phyloP scores from a whole-genome alignment of 2,329 filamentous ascomycete species.

The Rachicladosporium sp. region DNA sequence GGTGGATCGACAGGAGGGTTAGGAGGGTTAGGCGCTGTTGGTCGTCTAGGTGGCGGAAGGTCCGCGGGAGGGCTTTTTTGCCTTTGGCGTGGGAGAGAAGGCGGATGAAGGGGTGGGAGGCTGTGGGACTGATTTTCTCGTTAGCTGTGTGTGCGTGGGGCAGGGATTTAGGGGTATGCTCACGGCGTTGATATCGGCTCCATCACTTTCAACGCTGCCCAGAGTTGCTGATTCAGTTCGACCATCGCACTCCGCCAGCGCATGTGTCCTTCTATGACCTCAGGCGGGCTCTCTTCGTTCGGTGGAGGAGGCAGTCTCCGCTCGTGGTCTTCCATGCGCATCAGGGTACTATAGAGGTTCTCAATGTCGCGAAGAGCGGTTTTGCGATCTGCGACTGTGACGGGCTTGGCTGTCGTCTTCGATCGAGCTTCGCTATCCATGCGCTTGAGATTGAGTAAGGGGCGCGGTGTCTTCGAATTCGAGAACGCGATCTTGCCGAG shows the following conservation, averaged over 20 bases:
- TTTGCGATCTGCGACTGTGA: conserved; percentile 64
- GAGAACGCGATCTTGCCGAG: conserved; percentile 97
- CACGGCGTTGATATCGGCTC: conserved; percentile 61
- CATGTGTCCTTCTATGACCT: conserved; percentile 59
- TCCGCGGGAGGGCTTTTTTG: conserved; percentile 87
- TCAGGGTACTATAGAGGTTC: conserved; percentile 71
- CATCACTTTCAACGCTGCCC: conserved; percentile 80
- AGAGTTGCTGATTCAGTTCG: conserved; percentile 66
- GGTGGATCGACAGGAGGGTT: conserved; percentile 88
- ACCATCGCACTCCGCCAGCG: conserved; percentile 66
- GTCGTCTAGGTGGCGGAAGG: conserved; percentile 85
- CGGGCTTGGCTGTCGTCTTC: conserved; percentile 24
- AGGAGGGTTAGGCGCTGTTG: conserved; percentile 90
- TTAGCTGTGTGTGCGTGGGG: neutral
- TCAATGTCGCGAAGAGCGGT: conserved; percentile 78
- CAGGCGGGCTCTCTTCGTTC: conserved; percentile 51
- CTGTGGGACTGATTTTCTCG: conserved; percentile 50
- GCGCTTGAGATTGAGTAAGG: conserved; percentile 84
- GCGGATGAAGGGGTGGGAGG: conserved; percentile 82
- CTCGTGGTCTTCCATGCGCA: conserved; percentile 90
- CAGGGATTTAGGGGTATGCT: conserved; percentile 11
- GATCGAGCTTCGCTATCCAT: conserved; percentile 53
- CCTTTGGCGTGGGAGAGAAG: conserved; percentile 91
- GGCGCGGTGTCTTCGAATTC: conserved; percentile 94
- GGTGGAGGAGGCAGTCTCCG: conserved; percentile 62